Base-by-base conservation (phyloP, 1,284 basidiomycete species). In the Trametes versicolor region DNA sequence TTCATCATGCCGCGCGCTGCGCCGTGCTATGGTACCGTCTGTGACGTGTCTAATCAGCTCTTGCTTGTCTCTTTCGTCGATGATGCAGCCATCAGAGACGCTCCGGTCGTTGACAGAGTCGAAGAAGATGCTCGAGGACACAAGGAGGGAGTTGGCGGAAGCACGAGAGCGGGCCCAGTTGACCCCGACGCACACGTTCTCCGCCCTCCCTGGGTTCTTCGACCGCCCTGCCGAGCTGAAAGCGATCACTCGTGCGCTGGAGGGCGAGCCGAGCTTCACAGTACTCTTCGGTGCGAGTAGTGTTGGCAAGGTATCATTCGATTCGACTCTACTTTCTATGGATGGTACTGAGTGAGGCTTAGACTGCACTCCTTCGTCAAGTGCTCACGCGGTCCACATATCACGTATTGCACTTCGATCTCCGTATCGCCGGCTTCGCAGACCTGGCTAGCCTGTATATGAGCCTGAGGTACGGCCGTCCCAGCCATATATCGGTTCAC, bases 351-450 rank as follows among this genome's bases (percentile, higher is more conserved):
- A 60, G 2, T 6, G 48, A 51, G 21, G 21, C 13, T 63, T 58
- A 92, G 88, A 95, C 93, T 6, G 88, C 90, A 0, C 82, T 95
- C 9, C 81, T 94, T 19, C 85, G 93, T 51, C 90, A 95, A 76
- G 87, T 94, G 21, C 83, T 95, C 39, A 89, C 87, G 17, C 80
- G 81, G 25, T 80, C 85, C 15, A 81, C 81, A 61, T 95, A 91
- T 72, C 91, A 93, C 76, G 90, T 93, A 58, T 82, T 95, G 37
- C 91, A 93, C 73, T 94, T 95, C 70, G 93, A 95, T 76, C 81
- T 95, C 37, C 85, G 93, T 19, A 93, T 95, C 56, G 87, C 93
- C 6, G 93, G 93, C 0, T 94, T 94, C 71, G 91, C 92, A 1
- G 93, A 94, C 72, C 79, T 94, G 6, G 77, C 85, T 0, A 92